phyloP scores from a whole-genome alignment of 768 basidiomycete species.

The Termitomyces sp. region DNA sequence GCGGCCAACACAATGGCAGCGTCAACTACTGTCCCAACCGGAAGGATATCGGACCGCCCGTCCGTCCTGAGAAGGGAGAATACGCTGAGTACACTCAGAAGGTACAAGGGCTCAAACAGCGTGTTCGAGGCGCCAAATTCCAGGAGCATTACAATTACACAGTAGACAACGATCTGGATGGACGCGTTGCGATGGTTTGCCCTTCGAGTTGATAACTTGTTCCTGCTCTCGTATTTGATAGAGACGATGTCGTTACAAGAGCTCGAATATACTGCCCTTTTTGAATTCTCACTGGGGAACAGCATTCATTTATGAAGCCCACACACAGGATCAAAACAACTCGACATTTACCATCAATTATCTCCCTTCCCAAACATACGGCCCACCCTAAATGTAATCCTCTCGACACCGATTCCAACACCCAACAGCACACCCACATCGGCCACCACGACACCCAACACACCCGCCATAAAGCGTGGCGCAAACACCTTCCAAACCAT shows the following conservation, averaged over 20 bases:
- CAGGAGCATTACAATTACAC: conserved; percentile 65
- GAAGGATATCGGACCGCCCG: conserved; percentile 43
- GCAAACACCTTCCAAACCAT: conserved; percentile 99
- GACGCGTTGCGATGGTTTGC: not conserved
- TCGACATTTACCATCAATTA: not conserved
- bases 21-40: conserved; percentile 89
- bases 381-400: conserved; percentile 29
- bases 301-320: no score
- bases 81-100: conserved; percentile 54
- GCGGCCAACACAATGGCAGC: conserved; percentile 49
- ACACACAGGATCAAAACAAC: not conserved
- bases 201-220: not conserved
- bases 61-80: conserved; percentile 48
- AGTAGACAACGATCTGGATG: not conserved
- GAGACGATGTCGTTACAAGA: not conserved
- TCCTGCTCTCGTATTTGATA: not conserved
- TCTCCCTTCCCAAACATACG: conserved; percentile 18
- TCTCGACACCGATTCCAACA: conserved; percentile 51
- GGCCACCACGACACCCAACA: conserved; percentile 58
- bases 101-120: conserved; percentile 50
- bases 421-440: conserved; percentile 69
- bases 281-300: not conserved
- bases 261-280: not conserved
- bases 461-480: conserved; percentile 86
- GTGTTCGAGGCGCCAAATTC: conserved; percentile 70